phyloP scores from a whole-genome alignment of 2,329 filamentous ascomycete species.

The Diaporthe ilicicola region DNA sequence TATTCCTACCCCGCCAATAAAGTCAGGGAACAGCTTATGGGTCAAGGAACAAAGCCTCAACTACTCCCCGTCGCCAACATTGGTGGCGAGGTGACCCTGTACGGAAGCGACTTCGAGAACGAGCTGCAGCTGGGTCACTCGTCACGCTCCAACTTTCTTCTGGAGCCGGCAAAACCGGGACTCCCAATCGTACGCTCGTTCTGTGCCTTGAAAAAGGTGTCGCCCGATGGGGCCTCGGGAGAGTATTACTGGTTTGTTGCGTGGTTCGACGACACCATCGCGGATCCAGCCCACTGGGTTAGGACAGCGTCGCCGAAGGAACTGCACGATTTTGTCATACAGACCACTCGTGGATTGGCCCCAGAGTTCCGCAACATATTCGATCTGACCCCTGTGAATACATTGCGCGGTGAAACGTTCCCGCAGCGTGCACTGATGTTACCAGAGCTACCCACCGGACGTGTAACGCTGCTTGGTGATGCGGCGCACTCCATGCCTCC shows the following conservation, averaged over 20 bases:
- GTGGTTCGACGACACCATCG: background rate
- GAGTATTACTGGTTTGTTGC: background rate
- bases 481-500: slow-evolving; percentile 3
- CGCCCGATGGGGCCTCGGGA: background rate
- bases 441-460: background rate
- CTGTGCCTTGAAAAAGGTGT: background rate
- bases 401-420: background rate
- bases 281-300: background rate
- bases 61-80: background rate
- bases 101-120: background rate
- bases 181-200: background rate
- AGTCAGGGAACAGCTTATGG: background rate
- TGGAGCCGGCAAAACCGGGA: background rate
- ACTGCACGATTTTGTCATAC: background rate
- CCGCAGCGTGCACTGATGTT: background rate
- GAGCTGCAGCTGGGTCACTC: background rate
- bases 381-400: background rate
- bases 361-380: background rate
- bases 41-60: background rate
- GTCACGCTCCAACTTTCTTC: background rate
- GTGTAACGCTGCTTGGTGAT: background rate
- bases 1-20: background rate
- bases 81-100: background rate
- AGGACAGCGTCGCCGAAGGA: background rate
- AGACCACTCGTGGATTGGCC: background rate